These are phyloP conservation scores for Lactarius evosmus DNA, from an alignment of 768 basidiomycete genomes.

Conservation along the genomic window DNA sequence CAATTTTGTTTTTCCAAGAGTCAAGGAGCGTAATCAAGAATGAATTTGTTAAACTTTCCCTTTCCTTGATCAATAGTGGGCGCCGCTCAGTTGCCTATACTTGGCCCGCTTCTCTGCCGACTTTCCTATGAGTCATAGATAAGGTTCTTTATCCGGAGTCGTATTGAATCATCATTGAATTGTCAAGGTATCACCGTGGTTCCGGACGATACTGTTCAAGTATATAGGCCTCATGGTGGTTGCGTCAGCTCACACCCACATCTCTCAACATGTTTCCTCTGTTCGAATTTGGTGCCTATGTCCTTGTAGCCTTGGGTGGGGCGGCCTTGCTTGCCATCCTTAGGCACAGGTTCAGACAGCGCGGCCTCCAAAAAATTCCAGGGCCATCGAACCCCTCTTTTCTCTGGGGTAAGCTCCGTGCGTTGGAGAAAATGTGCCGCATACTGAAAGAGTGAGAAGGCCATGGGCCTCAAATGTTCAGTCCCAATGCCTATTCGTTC, in stretches of 20 bases:
- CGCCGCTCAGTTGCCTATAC: too few relatives aligned
- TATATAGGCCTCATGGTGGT: neutral
- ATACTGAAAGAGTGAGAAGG: neutral
- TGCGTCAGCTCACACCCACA: neutral
- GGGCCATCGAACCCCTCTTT: constrained; percentile 5
- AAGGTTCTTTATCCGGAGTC: neutral
- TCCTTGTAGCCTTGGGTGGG: neutral
- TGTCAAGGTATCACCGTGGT: neutral
- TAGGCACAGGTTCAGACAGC: constrained; percentile 1
- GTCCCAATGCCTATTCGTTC: neutral
- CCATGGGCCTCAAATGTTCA: neutral
- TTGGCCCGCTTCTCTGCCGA: too few relatives aligned
- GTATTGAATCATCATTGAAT: neutral
- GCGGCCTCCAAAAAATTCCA: neutral
- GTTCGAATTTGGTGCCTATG: neutral
- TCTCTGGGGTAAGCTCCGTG: neutral
- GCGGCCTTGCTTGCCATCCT: neutral
- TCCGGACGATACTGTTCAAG: neutral
- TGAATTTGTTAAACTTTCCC: too few relatives aligned
- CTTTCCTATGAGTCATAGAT: too few relatives aligned
- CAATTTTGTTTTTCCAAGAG: too few relatives aligned
- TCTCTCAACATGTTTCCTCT: neutral
- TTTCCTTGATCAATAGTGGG: too few relatives aligned
- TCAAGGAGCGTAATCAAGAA: too few relatives aligned
- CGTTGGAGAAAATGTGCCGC: neutral